A percentile compares a stretch with the other conserved stretches of the same genome.
These are phyloP conservation scores for Penicillium robsamsonii DNA, from an alignment of 495 filamentous ascomycete species.

Conservation along the genomic window DNA sequence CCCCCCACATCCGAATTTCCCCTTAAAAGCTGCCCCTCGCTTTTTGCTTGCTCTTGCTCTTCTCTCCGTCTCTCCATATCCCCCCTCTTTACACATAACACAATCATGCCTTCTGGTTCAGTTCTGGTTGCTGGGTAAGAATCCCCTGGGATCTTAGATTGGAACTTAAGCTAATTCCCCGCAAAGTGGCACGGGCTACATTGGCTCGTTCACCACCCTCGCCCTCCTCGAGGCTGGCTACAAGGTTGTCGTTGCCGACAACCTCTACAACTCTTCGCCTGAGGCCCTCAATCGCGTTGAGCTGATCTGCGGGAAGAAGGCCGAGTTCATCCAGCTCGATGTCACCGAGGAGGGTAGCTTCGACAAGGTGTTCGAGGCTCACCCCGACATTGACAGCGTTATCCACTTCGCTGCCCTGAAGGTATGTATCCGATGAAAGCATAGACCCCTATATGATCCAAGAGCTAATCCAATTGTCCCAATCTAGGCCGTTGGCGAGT, in stretches of 20 bases:
- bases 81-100: not conserved
- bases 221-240: constrained; percentile 91
- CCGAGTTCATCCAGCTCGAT: constrained; percentile 81
- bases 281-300: constrained; percentile 91
- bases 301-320: constrained; percentile 85
- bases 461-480: not conserved
- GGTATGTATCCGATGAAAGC: constrained; percentile 50
- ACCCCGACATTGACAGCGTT: constrained; percentile 93
- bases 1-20: constrained; percentile 21
- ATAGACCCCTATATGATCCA: not conserved
- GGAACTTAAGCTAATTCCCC: constrained; percentile 17
- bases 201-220: constrained; percentile 94
- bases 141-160: constrained; percentile 4
- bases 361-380: constrained; percentile 82
- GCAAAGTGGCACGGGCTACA: constrained; percentile 91
- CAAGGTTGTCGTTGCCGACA: constrained; percentile 94
- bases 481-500: constrained; percentile 90
- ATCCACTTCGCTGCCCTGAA: constrained; percentile 99
- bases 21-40: constrained; percentile 30
- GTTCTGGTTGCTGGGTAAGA: constrained; percentile 88
- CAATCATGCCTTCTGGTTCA: constrained; percentile 75
- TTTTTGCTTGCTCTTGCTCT: constrained; percentile 4
- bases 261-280: constrained; percentile 89
- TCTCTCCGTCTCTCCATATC: constrained; percentile 2
- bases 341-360: constrained; percentile 80